Conservation (phyloP, 2,329 filamentous ascomycete species). For the Talaromyces sp. region DNA sequence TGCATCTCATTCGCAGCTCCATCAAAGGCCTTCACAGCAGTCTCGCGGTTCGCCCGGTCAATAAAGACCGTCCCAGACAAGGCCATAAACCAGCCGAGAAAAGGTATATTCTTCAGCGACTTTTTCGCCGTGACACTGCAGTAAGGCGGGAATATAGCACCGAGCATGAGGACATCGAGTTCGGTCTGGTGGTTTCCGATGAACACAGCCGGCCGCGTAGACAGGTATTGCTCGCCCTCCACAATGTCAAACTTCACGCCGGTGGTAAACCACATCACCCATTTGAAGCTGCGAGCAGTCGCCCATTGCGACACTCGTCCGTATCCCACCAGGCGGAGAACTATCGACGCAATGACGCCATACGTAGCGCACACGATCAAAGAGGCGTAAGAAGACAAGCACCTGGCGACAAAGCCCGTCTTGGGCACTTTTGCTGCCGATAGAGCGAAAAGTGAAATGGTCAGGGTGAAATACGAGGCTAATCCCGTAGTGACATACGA, state of each 20-base stretch:
- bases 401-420: conserved; percentile 41
- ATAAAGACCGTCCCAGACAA: conserved; percentile 91
- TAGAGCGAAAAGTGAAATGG: conserved; percentile 43
- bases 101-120: conserved; percentile 68
- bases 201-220: conserved; percentile 76
- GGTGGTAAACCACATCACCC: conserved; percentile 65
- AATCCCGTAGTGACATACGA: conserved; percentile 55
- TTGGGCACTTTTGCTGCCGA: conserved; percentile 36
- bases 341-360: conserved; percentile 68
- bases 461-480: conserved; percentile 58
- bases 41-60: conserved; percentile 77
- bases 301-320: conserved; percentile 81
- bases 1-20: conserved; percentile 76
- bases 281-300: conserved; percentile 71
- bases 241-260: conserved; percentile 71
- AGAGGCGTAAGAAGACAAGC: conserved; percentile 40
- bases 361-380: conserved; percentile 54
- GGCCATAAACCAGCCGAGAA: conserved; percentile 92
- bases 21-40: conserved; percentile 78
- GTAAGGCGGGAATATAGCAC: conserved; percentile 80
- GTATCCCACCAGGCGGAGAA: conserved; percentile 65
- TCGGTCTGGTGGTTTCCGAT: conserved; percentile 95
- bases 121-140: conserved; percentile 92
- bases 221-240: conserved; percentile 60
- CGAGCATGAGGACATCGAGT: conserved; percentile 88